Conservation (phyloP, 805 yeast genomes). For the Candida chilensis region DNA sequence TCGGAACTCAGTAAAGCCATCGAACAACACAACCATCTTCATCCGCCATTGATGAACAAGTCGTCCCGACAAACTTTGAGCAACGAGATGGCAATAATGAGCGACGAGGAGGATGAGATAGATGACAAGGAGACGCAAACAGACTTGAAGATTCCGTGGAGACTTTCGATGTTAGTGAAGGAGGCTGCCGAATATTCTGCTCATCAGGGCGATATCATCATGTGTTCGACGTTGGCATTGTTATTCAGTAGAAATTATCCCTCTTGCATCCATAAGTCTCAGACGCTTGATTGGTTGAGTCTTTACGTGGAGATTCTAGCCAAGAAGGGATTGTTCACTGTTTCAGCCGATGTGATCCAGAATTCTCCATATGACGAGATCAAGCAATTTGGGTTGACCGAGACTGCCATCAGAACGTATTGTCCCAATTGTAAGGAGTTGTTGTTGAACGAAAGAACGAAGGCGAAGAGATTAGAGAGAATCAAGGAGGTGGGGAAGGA, state of each 20-base stretch:
- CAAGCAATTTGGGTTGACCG: slow-evolving; percentile 21
- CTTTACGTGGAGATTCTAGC: slow-evolving; percentile 46
- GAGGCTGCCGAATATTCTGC: slow-evolving; percentile 47
- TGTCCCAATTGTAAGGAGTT: slow-evolving; percentile 54
- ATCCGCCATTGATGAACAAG: slow-evolving; percentile 1
- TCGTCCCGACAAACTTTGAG: slow-evolving; percentile 9
- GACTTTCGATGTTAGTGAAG: slow-evolving; percentile 36
- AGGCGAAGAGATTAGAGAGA: slow-evolving; percentile 15
- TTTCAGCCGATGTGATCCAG: slow-evolving; percentile 49
- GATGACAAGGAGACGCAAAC: background rate
- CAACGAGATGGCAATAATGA: slow-evolving; percentile 5
- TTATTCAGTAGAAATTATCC: slow-evolving; percentile 38
- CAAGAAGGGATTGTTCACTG: slow-evolving; percentile 39
- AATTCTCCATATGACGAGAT: slow-evolving; percentile 25
- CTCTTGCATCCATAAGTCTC: slow-evolving; percentile 10
- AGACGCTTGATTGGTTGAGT: slow-evolving; percentile 46
- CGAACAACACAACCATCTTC: slow-evolving; percentile 3
- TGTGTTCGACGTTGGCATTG: slow-evolving; percentile 48
- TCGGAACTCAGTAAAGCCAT: slow-evolving; percentile 18
- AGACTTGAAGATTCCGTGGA: slow-evolving; percentile 42
- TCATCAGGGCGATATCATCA: slow-evolving; percentile 54
- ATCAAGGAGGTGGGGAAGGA: slow-evolving; percentile 5
- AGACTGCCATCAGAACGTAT: slow-evolving; percentile 39
- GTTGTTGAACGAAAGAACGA: slow-evolving; percentile 50
- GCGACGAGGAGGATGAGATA: slow-evolving; percentile 5